A percentile compares a stretch with the other conserved stretches of the same genome.
Conservation (phyloP, 139 green algal genomes). For the Chlorella sp. region DNA sequence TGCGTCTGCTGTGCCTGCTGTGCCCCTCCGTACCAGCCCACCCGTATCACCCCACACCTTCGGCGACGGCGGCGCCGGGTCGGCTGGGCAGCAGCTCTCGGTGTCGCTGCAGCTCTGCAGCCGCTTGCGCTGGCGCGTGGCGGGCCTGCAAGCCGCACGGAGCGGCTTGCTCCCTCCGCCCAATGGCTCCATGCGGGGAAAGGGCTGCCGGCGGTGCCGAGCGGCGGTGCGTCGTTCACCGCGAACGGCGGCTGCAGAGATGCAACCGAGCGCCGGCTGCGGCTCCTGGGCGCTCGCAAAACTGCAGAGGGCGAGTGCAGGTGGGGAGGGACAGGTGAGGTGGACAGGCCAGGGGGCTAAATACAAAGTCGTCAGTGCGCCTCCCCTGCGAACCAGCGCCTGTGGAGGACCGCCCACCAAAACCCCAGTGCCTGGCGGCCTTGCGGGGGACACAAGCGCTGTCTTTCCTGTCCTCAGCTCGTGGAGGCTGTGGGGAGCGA, state of each 20-base stretch:
- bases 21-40: too few relatives aligned
- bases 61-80: background rate
- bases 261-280: slow-evolving; percentile 21
- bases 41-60: background rate
- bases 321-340: background rate
- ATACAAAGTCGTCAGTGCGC: background rate
- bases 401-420: background rate
- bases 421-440: background rate
- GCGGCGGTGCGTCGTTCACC: slow-evolving; percentile 5
- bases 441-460: too few relatives aligned
- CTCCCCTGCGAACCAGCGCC: background rate
- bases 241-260: slow-evolving; percentile 36
- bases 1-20: too few relatives aligned
- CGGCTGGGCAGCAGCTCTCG: background rate
- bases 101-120: slow-evolving; percentile 19
- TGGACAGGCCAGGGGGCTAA: background rate
- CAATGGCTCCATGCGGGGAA: slow-evolving; percentile 27
- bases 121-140: slow-evolving; percentile 8
- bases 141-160: background rate
- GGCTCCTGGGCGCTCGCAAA: background rate
- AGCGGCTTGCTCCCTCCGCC: slow-evolving; percentile 17
- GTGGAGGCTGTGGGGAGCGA: too few relatives aligned
- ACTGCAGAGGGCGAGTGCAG: background rate
- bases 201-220: slow-evolving; percentile 1
- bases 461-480: too few relatives aligned